Percentiles rank a stretch among this genome's conserved stretches.
Evolutionary conservation across 306 rosid genomes (phyloP).

Genomic region (Pyrus pyrifolia): DNA sequence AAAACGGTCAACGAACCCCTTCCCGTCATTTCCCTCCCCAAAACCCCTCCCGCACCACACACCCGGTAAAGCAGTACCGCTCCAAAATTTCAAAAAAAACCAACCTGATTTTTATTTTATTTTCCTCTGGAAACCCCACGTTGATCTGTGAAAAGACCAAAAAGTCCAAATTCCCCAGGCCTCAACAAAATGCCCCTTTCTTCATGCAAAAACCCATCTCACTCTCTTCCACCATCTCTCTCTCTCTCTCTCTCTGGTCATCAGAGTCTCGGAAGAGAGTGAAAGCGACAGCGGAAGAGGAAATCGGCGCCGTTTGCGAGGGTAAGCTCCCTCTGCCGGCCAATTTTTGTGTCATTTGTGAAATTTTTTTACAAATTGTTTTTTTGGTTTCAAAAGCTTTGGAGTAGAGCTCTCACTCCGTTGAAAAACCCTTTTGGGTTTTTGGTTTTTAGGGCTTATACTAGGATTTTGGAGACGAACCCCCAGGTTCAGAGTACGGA

Average conservation of each 20-base stretch:
- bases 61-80: neutral
- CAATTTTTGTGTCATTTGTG: neutral
- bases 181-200: neutral
- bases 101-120: neutral
- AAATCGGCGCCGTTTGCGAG: neutral
- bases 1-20: neutral
- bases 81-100: neutral
- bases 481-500: neutral
- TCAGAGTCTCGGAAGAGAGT: neutral
- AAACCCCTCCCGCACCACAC: neutral
- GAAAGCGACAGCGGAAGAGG: neutral
- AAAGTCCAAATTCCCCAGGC: neutral
- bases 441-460: neutral
- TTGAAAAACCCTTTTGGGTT: neutral
- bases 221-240: neutral
- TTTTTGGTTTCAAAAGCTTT: neutral
- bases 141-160: neutral
- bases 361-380: neutral
- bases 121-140: neutral
- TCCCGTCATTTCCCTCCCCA: neutral
- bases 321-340: neutral
- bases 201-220: neutral
- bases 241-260: neutral
- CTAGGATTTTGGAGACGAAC: conserved; percentile 7
- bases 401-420: neutral